Base-by-base conservation (phyloP, 352 stramenopile species). In the Pythium coloratum region DNA sequence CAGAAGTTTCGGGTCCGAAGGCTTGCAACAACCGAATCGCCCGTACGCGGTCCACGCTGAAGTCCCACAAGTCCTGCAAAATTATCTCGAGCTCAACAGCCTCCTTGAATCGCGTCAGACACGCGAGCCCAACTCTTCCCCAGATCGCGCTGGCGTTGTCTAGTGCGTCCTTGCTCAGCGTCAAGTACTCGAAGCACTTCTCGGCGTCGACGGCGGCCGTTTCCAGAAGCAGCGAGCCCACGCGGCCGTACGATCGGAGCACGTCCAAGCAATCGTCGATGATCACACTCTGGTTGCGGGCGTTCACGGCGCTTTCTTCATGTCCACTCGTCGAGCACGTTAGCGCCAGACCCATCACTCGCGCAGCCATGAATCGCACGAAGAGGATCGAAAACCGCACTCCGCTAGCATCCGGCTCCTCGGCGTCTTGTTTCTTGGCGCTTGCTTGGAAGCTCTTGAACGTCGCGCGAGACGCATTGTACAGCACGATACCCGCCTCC, bases 11-110 rank as follows among this genome's bases (percentile, higher is more conserved):
- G 12, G 20, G 42, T 62, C 13, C 18, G 14, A 59, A 70, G 8
- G 14, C 46, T 51, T 69, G 36, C 3, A 83, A 30, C 20, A 89
- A 47, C 6, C 70, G 74, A 14, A 90, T 59, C n/a, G 86, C 76
- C 24, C 79, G 82, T 42, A 92, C 75, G 7, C 76, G 79, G 51
- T 88, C 76, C n/a, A 85, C 72, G n/a, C 75, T 84, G 50, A 90
- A 90, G 53, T 92, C 82, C 86, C 86, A 94, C 46, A 94, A 66
- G 64, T 92, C 86, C 69, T 91, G 80, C 14, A 94, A 55, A 54
- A 92, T 74, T 26, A 92, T 81, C 46, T 92, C 86, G 10, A 92
- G 51, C 55, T 94, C 86, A 10, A 90, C 55, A 7, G 72, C 76
- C 40, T 77, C 62, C 56, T 91, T 94, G 42, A 83, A 75, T 46